These are phyloP conservation scores for Chamaenerion angustifolium DNA, from an alignment of 345 rosid species.

Conservation along the genomic window DNA sequence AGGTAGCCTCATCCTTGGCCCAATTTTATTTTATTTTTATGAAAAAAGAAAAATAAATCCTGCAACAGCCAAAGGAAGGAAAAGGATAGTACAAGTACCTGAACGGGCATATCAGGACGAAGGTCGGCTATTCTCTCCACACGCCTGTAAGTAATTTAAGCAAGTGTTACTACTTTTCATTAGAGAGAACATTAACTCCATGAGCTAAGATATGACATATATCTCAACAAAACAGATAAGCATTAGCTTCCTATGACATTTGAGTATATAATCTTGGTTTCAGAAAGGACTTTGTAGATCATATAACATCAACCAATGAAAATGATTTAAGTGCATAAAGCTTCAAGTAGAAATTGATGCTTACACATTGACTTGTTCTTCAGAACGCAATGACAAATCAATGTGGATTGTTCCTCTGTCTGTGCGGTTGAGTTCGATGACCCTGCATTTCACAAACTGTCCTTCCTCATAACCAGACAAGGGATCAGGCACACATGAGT, in stretches of 20 bases:
- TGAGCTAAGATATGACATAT: no score
- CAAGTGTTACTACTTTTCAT: background rate
- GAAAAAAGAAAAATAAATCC: no score
- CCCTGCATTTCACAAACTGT: slow-evolving; percentile 85
- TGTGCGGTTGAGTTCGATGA: slow-evolving; percentile 59
- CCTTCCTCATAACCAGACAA: slow-evolving; percentile 58
- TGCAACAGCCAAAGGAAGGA: background rate
- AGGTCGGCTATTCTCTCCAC: slow-evolving; percentile 59
- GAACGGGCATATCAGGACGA: slow-evolving; percentile 41
- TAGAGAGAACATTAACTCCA: background rate
- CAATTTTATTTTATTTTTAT: no score
- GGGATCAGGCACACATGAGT: slow-evolving; percentile 59
- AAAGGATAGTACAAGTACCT: slow-evolving; percentile 29
- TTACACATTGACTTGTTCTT: slow-evolving; percentile 45
- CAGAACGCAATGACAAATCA: slow-evolving; percentile 62
- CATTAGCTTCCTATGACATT: no score
- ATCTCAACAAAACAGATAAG: no score
- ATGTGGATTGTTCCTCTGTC: slow-evolving; percentile 48
- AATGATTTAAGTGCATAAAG: no score
- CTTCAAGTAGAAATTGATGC: slow-evolving; percentile 8
- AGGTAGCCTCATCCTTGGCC: no score
- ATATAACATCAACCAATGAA: no score
- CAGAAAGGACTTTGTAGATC: no score
- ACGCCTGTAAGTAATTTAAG: slow-evolving; percentile 11
- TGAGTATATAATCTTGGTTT: no score